Evolutionary conservation across 352 stramenopile genomes (phyloP).

Genomic region (Globisporangium splendens): DNA sequence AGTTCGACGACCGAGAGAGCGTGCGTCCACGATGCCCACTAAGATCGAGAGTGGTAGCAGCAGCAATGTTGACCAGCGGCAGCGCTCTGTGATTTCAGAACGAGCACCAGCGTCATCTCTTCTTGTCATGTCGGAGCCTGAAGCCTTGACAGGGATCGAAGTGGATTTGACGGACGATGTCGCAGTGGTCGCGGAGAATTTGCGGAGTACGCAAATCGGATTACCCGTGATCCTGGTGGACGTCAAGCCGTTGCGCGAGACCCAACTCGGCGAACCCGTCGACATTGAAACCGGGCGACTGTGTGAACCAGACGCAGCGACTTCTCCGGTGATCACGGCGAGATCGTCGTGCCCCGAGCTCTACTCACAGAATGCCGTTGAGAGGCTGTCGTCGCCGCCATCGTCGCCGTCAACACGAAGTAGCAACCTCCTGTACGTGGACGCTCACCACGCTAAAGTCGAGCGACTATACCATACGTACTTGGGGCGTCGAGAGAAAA

Average conservation of each 20-base stretch:
- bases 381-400: neutral
- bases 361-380: neutral
- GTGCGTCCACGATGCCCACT: constrained; percentile 8
- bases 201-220: constrained; percentile 9
- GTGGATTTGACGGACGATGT: neutral
- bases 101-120: neutral
- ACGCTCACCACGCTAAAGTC: neutral
- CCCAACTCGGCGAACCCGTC: constrained; percentile 8
- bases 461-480: constrained; percentile 10
- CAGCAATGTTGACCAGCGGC: neutral
- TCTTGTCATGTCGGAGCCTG: no score
- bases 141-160: neutral
- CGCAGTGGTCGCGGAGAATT: constrained; percentile 3
- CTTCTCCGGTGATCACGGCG: neutral
- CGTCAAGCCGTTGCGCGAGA: constrained; percentile 7
- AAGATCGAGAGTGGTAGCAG: neutral
- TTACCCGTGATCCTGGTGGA: constrained; percentile 10
- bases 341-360: neutral
- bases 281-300: constrained; percentile 4
- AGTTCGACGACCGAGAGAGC: neutral
- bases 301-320: constrained; percentile 2
- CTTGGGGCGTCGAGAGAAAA: constrained; percentile 1
- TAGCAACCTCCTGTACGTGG: constrained; percentile 10
- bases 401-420: neutral
- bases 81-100: neutral